These are phyloP conservation scores for Tylopilus sp. DNA, from an alignment of 768 basidiomycete genomes.

Conservation along the genomic window DNA sequence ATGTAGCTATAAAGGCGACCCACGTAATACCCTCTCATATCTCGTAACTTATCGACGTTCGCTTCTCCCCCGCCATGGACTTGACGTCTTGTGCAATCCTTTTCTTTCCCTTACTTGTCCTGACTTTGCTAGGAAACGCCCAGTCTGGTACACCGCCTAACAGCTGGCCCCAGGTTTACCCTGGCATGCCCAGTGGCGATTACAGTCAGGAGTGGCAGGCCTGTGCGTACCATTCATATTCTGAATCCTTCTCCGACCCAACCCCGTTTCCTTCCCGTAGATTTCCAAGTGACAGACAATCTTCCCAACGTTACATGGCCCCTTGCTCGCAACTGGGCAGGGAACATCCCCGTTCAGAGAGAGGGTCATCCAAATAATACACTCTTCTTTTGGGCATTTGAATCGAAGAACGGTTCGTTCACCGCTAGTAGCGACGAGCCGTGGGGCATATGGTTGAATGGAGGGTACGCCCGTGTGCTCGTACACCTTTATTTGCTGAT, in stretches of 20 bases:
- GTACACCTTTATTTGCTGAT: not conserved
- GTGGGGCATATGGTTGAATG: conserved; percentile 75
- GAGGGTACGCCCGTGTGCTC: conserved; percentile 44
- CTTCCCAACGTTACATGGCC: conserved; percentile 63
- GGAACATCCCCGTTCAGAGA: conserved; percentile 61
- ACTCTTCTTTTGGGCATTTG: conserved; percentile 64
- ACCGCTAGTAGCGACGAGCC: conserved; percentile 46
- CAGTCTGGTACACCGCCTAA: conserved; percentile 27
- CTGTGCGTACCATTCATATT: conserved; percentile 53
- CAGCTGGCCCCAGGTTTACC: conserved; percentile 40
- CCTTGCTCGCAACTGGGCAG: conserved; percentile 53
- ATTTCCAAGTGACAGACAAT: conserved; percentile 38
- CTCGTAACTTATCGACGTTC: conserved; percentile 5
- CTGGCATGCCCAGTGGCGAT: conserved; percentile 41
- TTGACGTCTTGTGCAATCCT: conserved; percentile 10
- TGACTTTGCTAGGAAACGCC: conserved; percentile 15
- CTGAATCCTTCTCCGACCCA: too few relatives aligned
- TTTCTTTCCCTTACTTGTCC: conserved; percentile 1
- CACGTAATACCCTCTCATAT: not conserved
- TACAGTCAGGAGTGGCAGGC: conserved; percentile 59
- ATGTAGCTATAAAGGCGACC: not conserved
- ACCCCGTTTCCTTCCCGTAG: not conserved
- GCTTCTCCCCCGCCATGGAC: conserved; percentile 19
- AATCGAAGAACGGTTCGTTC: conserved; percentile 53
- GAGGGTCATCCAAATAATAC: conserved; percentile 60